Evolutionary conservation across 345 rosid genomes (phyloP), one percentile per base, ranked within the genome.

Genomic region (Citrus mangshanensis): DNA sequence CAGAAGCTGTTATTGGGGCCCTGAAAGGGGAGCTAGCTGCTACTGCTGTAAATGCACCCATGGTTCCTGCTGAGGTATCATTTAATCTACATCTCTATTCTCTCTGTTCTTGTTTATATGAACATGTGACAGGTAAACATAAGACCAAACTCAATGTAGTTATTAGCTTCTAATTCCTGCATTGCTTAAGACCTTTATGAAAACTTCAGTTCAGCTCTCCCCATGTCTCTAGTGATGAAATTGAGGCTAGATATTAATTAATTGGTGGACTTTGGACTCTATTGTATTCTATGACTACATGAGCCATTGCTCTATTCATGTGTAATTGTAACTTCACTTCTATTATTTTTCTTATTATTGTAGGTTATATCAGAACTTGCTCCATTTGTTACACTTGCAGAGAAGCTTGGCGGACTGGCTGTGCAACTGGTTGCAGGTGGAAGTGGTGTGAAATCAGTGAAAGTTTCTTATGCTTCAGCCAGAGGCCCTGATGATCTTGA

Each of bases 401-500:
- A 90, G 85, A 92, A 91, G 82, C 91, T 88, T 35, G 91, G 91
- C 9, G 83, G 89, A 76, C 64, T 91, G 75, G 94, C 92, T 35
- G 90, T 88, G 62, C 96, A 91, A 74, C 82, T 91, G 62, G 93
- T 93, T 74, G 88, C 90, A 0, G 92, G 97, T 30, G 97, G 93
- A 80, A 93, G 89, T 49, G 91, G 97, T 60, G 83, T 91, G 64
- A 83, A 88, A 70, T 78, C 85, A 7, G 89, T 89, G 60, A 89
- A 85, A 82, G 85, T 89, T 77, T 78, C 86, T 27, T 91, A 89
- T 61, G 89, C 86, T 76, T 89, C 95, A 18, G 87, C 93, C 14
- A 85, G 95, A 89, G 83, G 82, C 60, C 93, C 91, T 30, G 92
- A 90, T 74, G 93, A 91, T 82, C 91, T 91, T 2, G 97, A 93